Percentiles rank a stretch among this genome's conserved stretches.
Conservation (phyloP, 768 basidiomycete species). For the Trametes gibbosa region DNA sequence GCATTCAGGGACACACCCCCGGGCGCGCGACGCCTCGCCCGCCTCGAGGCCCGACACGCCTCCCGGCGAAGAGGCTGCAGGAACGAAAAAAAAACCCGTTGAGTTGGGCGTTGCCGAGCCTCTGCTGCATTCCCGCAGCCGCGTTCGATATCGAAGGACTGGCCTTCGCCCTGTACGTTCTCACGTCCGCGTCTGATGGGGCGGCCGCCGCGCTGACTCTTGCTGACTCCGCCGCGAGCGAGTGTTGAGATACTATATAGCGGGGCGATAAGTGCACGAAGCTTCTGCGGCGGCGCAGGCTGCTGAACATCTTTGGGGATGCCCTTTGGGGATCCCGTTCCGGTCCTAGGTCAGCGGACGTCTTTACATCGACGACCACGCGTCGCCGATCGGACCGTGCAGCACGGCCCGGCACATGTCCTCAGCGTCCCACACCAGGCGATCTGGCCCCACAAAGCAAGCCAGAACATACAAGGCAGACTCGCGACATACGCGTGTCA, state of each 20-base stretch:
- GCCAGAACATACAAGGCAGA: constrained; percentile 19
- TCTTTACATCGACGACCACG: not conserved
- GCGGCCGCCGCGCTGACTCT: not conserved
- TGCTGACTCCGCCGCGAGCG: too few relatives aligned
- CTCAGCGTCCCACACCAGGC: not conserved
- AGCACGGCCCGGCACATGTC: not conserved
- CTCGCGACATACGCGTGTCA: not conserved
- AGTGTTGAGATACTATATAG: too few relatives aligned
- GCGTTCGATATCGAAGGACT: not conserved
- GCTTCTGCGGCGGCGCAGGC: too few relatives aligned
- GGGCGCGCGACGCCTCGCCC: constrained; percentile 9
- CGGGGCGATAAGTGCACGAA: too few relatives aligned
- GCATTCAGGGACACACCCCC: not conserved
- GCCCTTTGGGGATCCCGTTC: not conserved
- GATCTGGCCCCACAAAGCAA: constrained; percentile 20
- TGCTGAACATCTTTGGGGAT: too few relatives aligned
- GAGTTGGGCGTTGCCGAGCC: not conserved
- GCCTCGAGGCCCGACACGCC: constrained; percentile 11
- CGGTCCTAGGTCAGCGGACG: not conserved
- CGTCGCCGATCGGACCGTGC: constrained; percentile 1
- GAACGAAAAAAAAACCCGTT: too few relatives aligned
- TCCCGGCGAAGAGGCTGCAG: not conserved
- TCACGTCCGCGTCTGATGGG: not conserved
- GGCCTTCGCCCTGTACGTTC: not conserved
- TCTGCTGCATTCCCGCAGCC: not conserved